Conservation (phyloP, 106 monocot genomes). For the Dendrobium officinale region DNA sequence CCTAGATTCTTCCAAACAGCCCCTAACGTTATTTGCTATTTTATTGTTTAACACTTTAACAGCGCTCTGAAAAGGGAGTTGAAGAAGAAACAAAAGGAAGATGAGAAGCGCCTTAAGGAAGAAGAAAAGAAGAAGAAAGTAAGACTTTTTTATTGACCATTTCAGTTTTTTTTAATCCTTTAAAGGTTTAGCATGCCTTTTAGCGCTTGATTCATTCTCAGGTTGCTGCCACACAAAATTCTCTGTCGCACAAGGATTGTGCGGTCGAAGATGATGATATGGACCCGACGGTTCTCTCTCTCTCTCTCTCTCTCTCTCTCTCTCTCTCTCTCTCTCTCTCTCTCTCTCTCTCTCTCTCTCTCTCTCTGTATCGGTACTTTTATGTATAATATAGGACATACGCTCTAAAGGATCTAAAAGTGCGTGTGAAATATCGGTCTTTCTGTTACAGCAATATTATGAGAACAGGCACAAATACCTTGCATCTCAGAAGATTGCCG, state of each 20-base stretch:
- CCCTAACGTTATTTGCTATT: background rate
- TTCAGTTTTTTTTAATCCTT: background rate
- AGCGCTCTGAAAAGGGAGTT: constrained; percentile 52
- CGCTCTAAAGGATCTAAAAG: background rate
- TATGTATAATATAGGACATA: background rate
- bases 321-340: background rate
- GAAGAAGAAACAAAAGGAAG: constrained; percentile 58
- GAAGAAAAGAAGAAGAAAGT: constrained; percentile 58
- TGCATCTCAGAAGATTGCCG: constrained; percentile 32
- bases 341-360: constrained; percentile 4
- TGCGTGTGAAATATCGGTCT: background rate
- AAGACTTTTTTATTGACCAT: background rate
- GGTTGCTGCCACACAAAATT: constrained; percentile 15
- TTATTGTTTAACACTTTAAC: constrained; percentile 1
- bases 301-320: constrained; percentile 4
- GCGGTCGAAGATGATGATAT: constrained; percentile 71
- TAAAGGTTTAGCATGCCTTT: background rate
- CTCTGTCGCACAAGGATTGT: constrained; percentile 27
- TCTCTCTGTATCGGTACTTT: background rate
- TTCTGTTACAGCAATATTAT: constrained; percentile 64
- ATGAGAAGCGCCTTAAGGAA: constrained; percentile 40
- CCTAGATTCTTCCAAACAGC: too few species aligned
- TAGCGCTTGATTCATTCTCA: background rate
- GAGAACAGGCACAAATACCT: constrained; percentile 73
- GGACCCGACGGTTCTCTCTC: constrained; percentile 54